Evolutionary conservation across 345 rosid genomes (phyloP), one percentile per base, ranked within the genome.

Genomic region (Bruguiera parviflora): DNA sequence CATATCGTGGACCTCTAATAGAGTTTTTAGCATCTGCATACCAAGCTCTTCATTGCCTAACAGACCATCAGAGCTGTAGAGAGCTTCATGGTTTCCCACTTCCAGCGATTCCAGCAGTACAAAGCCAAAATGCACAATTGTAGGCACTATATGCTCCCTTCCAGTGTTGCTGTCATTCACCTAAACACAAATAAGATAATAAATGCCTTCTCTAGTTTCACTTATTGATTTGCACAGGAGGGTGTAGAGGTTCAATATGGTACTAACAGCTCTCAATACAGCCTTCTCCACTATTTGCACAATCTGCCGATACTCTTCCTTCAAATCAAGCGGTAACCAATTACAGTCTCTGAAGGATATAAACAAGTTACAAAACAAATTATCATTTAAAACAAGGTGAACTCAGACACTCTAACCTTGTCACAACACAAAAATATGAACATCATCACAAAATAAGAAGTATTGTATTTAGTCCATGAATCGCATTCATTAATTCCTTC

Each of bases 1-100:
- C 92, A 91, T 87, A 71, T 87, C 95, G 80, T 91, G 89, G 75
- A 80, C 79, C 81, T 91, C 91, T 77, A 89, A 91, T 66, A 91
- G 77, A 33, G 80, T 83, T 78, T 84, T 86, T 69, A 91, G 79
- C 71, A 91, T 83, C 83, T 84, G 88, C 75, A 87, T 69, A 56
- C 92, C 84, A 62, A 91, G 90, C 75, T 85, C 84, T 76, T 87
- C 90, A 71, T 80, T 71, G 77, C 93, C 90, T 59, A 87, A 67
- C 31, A 86, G 68, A 67, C 84, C 83, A 71, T 73, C 71, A 61
- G 83, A 78, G 75, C 47, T 70, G 75, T 85, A 53, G 35, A 61
- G 33, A n/a, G 65, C 85, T 33, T 63, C 71, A 37, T 53, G 53
- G 52, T 69, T 80, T 70, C 79, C 74, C 70, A 72, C 92, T 67